Base-by-base conservation (phyloP, 768 basidiomycete species). In the Boletus tomentosulus region DNA sequence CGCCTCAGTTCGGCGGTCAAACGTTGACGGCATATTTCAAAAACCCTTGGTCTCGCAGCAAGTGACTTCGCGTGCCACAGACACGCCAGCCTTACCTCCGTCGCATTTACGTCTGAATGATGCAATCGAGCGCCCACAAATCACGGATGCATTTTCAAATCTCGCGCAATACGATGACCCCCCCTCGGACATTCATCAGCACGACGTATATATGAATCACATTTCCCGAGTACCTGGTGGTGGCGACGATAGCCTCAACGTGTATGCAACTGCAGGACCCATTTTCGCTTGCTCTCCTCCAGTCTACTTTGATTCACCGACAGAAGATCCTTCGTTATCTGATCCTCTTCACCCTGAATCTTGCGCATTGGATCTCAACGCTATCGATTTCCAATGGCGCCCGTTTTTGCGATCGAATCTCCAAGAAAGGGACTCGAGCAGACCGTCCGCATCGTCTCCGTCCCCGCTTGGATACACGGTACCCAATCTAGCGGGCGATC, bases 341-440 rank as follows among this genome's bases (percentile, higher is more conserved):
- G 72, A 72, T 58, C 72, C 74, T 58, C 65, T 74, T 35, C 65
- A 72, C 30, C 57, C 67, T 34, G 63, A 63, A 47, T 65, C 66
- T 46, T 76, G 73, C 56, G 69, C 71, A 27, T 59, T 79, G 39
- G 72, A 77, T 55, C 65, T 73, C 37, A 65, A 70, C 6, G 60
- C 62, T 4, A 66, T 85, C 9, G 79, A 80, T 59, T 86, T 86
- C 58, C 74, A 63, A 48, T 86, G 85, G 84, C 66, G 70, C 44
- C 77, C 78, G 9, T 86, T 85, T 58, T 63, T 73, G 54, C 58
- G 60, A 49, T 71, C 62, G 41, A 50, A 61, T 56, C 11, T 43
- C 49, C 54, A 50, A 48, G 59, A 57, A 45, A 44, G 42, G 6
- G 28, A 47, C 15, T 51, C 16, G 27, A 47, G 42, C 34, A 37